phyloP scores from a whole-genome alignment of 1,284 basidiomycete genomes.

The Trametes versicolor region DNA sequence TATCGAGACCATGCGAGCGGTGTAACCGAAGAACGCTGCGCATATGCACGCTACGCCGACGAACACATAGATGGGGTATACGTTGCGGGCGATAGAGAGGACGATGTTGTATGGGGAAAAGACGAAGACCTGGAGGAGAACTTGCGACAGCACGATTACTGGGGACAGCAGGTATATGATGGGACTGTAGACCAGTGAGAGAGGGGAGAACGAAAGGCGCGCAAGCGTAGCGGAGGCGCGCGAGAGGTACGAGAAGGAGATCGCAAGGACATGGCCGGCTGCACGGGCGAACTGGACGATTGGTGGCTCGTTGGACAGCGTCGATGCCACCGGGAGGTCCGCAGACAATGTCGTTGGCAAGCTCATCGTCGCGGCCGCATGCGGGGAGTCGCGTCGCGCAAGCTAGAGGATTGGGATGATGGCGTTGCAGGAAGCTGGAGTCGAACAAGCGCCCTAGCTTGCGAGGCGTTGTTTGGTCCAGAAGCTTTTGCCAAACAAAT shows the following conservation, averaged over 20 bases:
- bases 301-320: conserved; percentile 29
- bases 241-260: conserved; percentile 27
- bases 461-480: conserved; percentile 27
- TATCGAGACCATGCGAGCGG: conserved; percentile 47
- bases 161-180: conserved; percentile 62
- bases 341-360: conserved; percentile 1
- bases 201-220: conserved; percentile 35
- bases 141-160: conserved; percentile 51
- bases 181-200: conserved; percentile 49
- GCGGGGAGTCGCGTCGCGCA: background rate
- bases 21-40: conserved; percentile 58
- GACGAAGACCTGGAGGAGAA: conserved; percentile 56
- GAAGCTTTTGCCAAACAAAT: conserved; percentile 27
- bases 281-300: conserved; percentile 35
- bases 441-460: background rate
- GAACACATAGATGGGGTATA: conserved; percentile 72
- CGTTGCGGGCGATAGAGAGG: conserved; percentile 51
- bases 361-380: conserved; percentile 4
- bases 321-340: background rate
- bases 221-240: conserved; percentile 23
- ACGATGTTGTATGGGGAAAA: conserved; percentile 55
- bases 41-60: conserved; percentile 65
- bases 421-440: background rate
- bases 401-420: background rate
- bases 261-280: conserved; percentile 23